Base-by-base conservation (phyloP, 2,329 filamentous ascomycete genomes). In the Fusarium mundagurra region DNA sequence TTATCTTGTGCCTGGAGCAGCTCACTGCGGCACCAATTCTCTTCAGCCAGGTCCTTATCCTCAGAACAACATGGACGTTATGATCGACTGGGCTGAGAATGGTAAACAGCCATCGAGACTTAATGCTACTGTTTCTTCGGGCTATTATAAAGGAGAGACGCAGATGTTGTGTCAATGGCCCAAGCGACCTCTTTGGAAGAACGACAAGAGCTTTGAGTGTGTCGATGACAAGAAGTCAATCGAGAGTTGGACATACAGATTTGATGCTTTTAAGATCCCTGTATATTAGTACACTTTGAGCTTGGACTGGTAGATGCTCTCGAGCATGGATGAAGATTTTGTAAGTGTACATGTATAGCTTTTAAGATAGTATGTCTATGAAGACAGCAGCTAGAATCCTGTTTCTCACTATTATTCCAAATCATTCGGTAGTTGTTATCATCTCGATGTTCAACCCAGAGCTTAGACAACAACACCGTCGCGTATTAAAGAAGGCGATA, bases 151-250 rank as follows among this genome's bases (percentile, higher is more conserved):
- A 6, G 55, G 61, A 34, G 61, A 64, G 55, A 61, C 43, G 1
- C 61, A 61, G 36, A 64, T 64, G 61, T 9, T 64, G 17, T 64
- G 55, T 18, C 61, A 64, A 13, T 64, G 61, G 61, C 55, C 55
- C 4, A 36, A 61, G 44, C n/a, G 55, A 24, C 36, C 44, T 24
- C 44, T 64, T 4, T 64, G 61, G 55, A 51, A 27, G 8, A 61
- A 38, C 4, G 36, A 61, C 7, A 27, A 61, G 16, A 50, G 4
- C 1, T 64, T 64, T 22, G 6, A 18, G 31, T 61, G 61, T 17
- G 55, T 51, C 14, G 17, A 64, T 36, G 55, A 64, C 1, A 22
- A 43, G 20, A 51, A 51, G 36, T 64, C 61, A 6, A 36, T 64
- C 20, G 38, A 61, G 9, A 64, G 36, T 11, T 64, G 44, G 55